Evolutionary conservation across 2,329 filamentous ascomycete genomes (phyloP).

Genomic region (Cadophora sp.): DNA sequence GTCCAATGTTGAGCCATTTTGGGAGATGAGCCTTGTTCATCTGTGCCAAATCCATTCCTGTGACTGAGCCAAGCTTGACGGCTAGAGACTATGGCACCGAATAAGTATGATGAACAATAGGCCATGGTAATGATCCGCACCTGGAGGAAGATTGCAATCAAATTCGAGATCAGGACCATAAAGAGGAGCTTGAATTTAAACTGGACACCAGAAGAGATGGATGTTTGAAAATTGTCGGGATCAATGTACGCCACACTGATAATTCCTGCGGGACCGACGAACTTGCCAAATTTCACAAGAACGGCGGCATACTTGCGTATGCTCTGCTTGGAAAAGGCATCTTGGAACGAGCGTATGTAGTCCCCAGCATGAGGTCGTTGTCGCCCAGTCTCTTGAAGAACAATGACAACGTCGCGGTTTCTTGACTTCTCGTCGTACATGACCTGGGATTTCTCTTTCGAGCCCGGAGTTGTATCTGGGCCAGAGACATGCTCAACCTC

Average conservation of each 20-base stretch:
- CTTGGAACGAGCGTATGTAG: not conserved
- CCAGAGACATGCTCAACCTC: conserved; percentile 8
- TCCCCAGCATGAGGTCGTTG: conserved; percentile 1
- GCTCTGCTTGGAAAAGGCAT: conserved; percentile 23
- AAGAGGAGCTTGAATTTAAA: conserved; percentile 60
- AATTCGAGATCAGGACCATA: conserved; percentile 59
- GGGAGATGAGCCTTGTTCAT: conserved; percentile 58
- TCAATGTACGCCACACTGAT: conserved; percentile 47
- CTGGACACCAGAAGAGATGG: conserved; percentile 57
- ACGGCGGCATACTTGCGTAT: conserved; percentile 21
- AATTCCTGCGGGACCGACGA: conserved; percentile 55
- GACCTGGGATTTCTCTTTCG: conserved; percentile 15
- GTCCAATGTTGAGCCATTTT: conserved; percentile 56
- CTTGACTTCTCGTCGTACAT: conserved; percentile 21
- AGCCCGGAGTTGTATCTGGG: not conserved
- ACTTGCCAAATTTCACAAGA: conserved; percentile 48
- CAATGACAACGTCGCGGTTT: conserved; percentile 1
- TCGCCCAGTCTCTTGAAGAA: conserved; percentile 15
- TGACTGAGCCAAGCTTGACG: conserved; percentile 59
- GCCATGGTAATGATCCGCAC: not conserved
- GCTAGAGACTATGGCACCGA: conserved; percentile 51
- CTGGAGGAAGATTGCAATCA: conserved; percentile 59
- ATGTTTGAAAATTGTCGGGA: conserved; percentile 59
- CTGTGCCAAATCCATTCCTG: conserved; percentile 57
- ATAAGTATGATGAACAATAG: not conserved